These are phyloP conservation scores for Marasmius oreades DNA, from an alignment of 1,284 basidiomycete species.

Conservation along the genomic window DNA sequence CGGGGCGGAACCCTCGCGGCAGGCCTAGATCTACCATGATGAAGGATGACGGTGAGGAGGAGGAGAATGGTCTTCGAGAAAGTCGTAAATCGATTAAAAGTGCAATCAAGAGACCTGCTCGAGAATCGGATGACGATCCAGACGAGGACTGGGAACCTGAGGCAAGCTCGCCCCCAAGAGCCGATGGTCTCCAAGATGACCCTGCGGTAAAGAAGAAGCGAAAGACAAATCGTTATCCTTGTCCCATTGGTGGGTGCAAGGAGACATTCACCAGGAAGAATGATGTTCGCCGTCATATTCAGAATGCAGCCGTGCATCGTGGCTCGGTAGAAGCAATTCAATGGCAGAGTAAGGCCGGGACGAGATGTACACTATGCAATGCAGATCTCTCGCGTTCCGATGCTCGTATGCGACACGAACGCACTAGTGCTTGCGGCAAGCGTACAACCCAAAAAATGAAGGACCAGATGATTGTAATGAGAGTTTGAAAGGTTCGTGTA, in stretches of 20 bases:
- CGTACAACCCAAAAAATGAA: slow-evolving; percentile 17
- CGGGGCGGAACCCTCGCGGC: neutral
- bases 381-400: slow-evolving; percentile 19
- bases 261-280: slow-evolving; percentile 19
- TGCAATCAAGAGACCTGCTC: slow-evolving; percentile 2
- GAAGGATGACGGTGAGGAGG: neutral
- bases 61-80: neutral
- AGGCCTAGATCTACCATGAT: neutral
- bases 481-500: slow-evolving; percentile 10
- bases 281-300: slow-evolving; percentile 19
- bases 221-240: slow-evolving; percentile 15
- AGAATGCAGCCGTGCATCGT: slow-evolving; percentile 16
- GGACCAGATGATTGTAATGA: slow-evolving; percentile 14
- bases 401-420: slow-evolving; percentile 18
- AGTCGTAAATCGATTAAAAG: neutral
- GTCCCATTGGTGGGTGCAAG: slow-evolving; percentile 14
- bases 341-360: slow-evolving; percentile 4
- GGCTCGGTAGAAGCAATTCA: slow-evolving; percentile 9
- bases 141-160: slow-evolving; percentile 8
- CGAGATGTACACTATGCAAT: slow-evolving; percentile 16
- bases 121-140: slow-evolving; percentile 6
- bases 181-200: neutral
- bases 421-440: slow-evolving; percentile 18
- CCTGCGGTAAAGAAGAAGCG: slow-evolving; percentile 12
- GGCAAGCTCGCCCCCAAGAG: neutral